Evolutionary conservation across 106 monocot species (phyloP), one percentile per base, ranked within the genome.

Genomic region (Allium fistulosum): DNA sequence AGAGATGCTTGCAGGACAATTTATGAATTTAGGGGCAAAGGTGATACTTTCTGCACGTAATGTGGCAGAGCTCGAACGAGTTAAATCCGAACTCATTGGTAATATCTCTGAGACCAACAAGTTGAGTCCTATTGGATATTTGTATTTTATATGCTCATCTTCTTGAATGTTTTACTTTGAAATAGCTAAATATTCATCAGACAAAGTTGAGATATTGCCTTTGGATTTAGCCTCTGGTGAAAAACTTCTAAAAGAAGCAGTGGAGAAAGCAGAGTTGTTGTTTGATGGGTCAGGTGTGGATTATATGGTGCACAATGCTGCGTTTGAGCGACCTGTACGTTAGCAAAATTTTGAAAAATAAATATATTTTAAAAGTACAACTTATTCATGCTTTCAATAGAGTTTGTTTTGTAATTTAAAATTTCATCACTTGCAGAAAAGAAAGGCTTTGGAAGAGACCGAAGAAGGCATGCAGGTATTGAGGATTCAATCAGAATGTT

Each of bases 301-400:
- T 67, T 93, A 77, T 75, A 99, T 99, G 99, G 75, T 99, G 46
- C 99, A 99, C 68, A 99, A 99, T 87, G 99, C 99, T 64, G 92
- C 93, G 16, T 90, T 71, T 80, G 99, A 99, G 68, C 90, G 90
- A 17, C 92, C 93, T 56, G 99, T 99, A 80, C 68, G 81, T 63
- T 10, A 48, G 22, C 63, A 68, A 4, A 17, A 18, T 27, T 6
- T 11, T 15, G 22, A 26, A 4, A 0, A 26, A 26, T 26, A 26
- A 62, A 8, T 62, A 26, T 62, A 26, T 62, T 62, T 62, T 7
- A 12, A 0, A 37, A 37, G 37, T 37, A 37, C 37, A 37, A 37
- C 2, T 37, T 37, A 37, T 37, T 37, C 37, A 37, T 37, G 2
- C 37, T 37, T 37, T 37, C 2, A 37, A 37, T 37, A 37, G 37